Evolutionary conservation across 2,329 filamentous ascomycete genomes (phyloP).

Genomic region (Corniculantispora saksenae): DNA sequence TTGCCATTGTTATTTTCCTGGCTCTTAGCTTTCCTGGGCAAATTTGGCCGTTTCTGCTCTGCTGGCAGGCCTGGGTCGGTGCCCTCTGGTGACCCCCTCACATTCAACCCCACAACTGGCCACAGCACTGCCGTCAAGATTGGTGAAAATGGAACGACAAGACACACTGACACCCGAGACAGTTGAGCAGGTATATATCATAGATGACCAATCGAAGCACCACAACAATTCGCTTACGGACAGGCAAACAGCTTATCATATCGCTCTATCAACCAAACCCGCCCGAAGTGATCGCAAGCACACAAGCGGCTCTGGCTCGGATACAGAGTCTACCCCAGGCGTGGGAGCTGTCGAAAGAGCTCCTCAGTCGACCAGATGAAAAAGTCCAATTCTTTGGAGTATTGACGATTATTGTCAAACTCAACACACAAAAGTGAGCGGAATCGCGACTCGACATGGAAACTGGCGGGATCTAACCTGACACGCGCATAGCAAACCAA

Average conservation of each 20-base stretch:
- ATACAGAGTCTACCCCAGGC: slow-evolving; percentile 79
- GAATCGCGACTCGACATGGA: background rate
- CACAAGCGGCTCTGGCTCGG: slow-evolving; percentile 73
- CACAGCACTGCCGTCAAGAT: background rate
- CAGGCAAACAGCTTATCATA: slow-evolving; percentile 44
- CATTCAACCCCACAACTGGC: no score
- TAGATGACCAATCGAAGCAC: no score
- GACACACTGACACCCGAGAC: background rate
- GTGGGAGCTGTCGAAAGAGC: slow-evolving; percentile 80
- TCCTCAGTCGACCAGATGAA: slow-evolving; percentile 68
- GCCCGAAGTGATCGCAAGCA: slow-evolving; percentile 48
- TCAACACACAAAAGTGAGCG: slow-evolving; percentile 81
- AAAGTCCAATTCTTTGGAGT: slow-evolving; percentile 91
- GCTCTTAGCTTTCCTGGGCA: background rate
- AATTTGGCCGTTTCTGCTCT: no score
- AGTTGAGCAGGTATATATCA: slow-evolving; percentile 16
- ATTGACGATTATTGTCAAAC: slow-evolving; percentile 88
- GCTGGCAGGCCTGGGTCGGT: background rate
- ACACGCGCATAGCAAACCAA: slow-evolving; percentile 42
- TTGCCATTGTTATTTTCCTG: background rate
- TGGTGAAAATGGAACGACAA: background rate
- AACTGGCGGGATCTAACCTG: slow-evolving; percentile 14
- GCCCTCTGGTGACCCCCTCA: no score
- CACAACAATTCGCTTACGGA: background rate
- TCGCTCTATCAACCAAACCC: slow-evolving; percentile 55